A percentile compares a stretch with the other conserved stretches of the same genome.
phyloP scores from a whole-genome alignment of 2,329 filamentous ascomycete genomes.

The Tolypocladium ovalisporum region DNA sequence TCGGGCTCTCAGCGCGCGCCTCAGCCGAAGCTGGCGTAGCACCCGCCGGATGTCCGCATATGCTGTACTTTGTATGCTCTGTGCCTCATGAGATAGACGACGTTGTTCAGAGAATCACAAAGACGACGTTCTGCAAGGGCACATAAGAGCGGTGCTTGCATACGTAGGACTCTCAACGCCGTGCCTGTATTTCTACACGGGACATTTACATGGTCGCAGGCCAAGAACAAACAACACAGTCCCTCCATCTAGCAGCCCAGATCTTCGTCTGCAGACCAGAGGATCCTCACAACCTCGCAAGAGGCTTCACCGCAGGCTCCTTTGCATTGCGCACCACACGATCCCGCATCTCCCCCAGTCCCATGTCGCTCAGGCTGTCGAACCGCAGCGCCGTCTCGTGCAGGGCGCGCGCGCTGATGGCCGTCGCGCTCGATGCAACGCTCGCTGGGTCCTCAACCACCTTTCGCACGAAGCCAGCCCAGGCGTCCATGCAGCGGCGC shows the following conservation, averaged over 20 bases:
- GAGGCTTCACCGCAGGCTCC: slow-evolving; percentile 4
- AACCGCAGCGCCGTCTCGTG: slow-evolving; percentile 35
- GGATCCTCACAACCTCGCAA: slow-evolving; percentile 18
- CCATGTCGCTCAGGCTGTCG: slow-evolving; percentile 28
- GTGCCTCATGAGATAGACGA: not conserved
- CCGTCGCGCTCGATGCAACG: slow-evolving; percentile 29
- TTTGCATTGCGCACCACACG: slow-evolving; percentile 21
- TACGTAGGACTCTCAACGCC: too few species aligned
- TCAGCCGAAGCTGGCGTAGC: not conserved
- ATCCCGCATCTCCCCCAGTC: slow-evolving; percentile 29
- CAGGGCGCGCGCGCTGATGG: slow-evolving; percentile 38
- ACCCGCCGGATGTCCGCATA: not conserved
- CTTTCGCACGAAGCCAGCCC: slow-evolving; percentile 43
- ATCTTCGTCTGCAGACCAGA: not conserved
- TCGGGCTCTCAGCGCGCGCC: not conserved
- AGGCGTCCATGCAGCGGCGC: slow-evolving; percentile 40
- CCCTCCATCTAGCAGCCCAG: not conserved
- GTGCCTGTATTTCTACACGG: not conserved
- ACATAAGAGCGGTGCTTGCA: not conserved
- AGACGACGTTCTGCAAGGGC: not conserved
- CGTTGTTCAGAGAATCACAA: not conserved
- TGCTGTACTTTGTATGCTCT: not conserved
- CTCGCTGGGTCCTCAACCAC: slow-evolving; percentile 23
- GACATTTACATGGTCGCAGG: not conserved
- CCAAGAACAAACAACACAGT: not conserved